These are phyloP conservation scores for Ceratocystis cubensis DNA, from an alignment of 2,329 filamentous ascomycete species.

Conservation along the genomic window DNA sequence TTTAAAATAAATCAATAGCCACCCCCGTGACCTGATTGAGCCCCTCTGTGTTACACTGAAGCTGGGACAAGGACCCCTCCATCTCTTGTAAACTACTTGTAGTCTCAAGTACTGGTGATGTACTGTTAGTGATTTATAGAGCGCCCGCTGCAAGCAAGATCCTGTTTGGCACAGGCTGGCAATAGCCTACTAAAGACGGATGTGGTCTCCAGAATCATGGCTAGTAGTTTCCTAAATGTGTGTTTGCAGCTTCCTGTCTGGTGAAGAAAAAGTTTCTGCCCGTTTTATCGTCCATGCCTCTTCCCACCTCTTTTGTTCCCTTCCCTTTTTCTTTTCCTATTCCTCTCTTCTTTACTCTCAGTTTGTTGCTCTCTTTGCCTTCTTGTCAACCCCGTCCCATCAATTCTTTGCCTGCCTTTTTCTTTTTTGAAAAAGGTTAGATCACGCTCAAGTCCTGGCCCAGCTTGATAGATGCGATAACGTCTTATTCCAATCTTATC, in stretches of 20 bases:
- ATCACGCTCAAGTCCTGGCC: background rate
- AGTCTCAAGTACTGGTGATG: background rate
- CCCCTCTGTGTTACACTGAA: background rate
- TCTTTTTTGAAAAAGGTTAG: slow-evolving; percentile 2
- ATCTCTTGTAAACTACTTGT: background rate
- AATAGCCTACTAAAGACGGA: no score
- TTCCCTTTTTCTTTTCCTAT: slow-evolving; percentile 3
- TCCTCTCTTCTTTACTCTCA: slow-evolving; percentile 8
- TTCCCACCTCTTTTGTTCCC: background rate
- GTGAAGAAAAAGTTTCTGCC: slow-evolving; percentile 13
- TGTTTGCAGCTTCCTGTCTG: background rate
- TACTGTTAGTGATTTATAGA: background rate
- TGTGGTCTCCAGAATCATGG: background rate
- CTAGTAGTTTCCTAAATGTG: background rate
- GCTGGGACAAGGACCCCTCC: background rate
- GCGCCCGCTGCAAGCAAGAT: background rate
- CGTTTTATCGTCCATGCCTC: background rate
- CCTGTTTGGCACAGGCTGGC: no score
- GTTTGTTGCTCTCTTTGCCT: background rate
- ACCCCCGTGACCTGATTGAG: background rate
- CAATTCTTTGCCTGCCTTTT: slow-evolving; percentile 1
- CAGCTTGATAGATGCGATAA: background rate
- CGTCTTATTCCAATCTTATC: slow-evolving; percentile 6
- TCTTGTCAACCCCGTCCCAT: background rate
- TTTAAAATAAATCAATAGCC: background rate